Conservation (phyloP, 768 basidiomycete genomes). For the Hygrophoropsis aurantiaca region DNA sequence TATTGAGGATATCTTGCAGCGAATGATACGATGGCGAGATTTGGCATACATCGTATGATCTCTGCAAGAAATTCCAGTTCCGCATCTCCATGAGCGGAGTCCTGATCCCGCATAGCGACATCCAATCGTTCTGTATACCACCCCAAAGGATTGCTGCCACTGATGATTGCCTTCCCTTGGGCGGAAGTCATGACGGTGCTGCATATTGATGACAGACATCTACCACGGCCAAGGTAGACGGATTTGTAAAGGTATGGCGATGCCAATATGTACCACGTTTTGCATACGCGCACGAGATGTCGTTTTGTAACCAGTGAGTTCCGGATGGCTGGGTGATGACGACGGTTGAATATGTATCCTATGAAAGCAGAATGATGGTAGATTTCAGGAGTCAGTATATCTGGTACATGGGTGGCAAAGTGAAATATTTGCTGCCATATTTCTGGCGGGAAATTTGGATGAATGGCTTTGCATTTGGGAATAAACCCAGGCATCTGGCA, state of each 20-base stretch:
- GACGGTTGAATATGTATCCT: conserved; percentile 7
- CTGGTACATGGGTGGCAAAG: conserved; percentile 17
- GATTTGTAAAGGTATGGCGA: conserved; percentile 21
- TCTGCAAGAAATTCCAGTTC: conserved; percentile 9
- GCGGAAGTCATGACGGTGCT: conserved; percentile 11
- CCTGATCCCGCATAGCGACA: conserved; percentile 19
- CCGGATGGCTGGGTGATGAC: conserved; percentile 8
- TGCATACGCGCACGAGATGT: conserved; percentile 28
- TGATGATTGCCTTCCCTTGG: conserved; percentile 9
- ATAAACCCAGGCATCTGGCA: no score
- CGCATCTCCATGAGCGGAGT: background rate
- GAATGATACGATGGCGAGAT: conserved; percentile 22
- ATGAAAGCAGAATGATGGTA: conserved; percentile 13
- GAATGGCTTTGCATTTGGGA: background rate
- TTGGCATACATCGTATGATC: conserved; percentile 14
- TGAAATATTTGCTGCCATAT: conserved; percentile 24
- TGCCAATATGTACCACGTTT: conserved; percentile 26
- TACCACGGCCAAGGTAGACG: conserved; percentile 17
- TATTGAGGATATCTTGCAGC: background rate
- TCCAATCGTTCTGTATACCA: conserved; percentile 24
- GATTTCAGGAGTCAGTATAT: conserved; percentile 20
- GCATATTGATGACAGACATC: conserved; percentile 17
- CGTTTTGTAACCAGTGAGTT: conserved; percentile 23
- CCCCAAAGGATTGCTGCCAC: conserved; percentile 14
- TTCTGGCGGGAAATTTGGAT: conserved; percentile 18